Evolutionary conservation across 148 eudicot species (phyloP).

Genomic region (Polygonum aviculare): DNA sequence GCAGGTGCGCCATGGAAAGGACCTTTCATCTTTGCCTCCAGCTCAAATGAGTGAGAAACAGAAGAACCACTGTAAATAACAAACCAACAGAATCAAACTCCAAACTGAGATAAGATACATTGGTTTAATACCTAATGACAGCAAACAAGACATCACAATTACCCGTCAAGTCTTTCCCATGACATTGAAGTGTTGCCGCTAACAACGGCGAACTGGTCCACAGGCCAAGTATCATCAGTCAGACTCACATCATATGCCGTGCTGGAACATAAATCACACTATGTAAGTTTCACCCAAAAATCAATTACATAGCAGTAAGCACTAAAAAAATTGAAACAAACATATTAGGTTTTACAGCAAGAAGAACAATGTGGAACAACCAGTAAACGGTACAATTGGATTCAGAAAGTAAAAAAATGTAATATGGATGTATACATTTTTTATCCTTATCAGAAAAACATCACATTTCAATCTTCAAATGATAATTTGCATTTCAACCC

Average conservation of each 20-base stretch:
- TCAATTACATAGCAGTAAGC: not conserved
- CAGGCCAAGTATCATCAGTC: slow-evolving; percentile 12
- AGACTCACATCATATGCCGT: slow-evolving; percentile 12
- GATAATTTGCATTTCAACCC: not conserved
- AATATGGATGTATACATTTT: not conserved
- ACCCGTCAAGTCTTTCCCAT: slow-evolving; percentile 12
- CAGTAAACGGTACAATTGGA: not conserved
- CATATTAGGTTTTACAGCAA: not conserved
- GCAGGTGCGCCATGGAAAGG: slow-evolving; percentile 12
- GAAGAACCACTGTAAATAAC: slow-evolving; percentile 1
- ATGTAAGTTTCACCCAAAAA: not conserved
- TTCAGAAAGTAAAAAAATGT: not conserved
- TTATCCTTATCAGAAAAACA: not conserved
- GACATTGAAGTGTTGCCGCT: slow-evolving; percentile 12
- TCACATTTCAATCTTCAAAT: not conserved
- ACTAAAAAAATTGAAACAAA: not conserved
- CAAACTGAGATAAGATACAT: not conserved
- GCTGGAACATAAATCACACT: not conserved
- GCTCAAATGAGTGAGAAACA: slow-evolving; percentile 11
- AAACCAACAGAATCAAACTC: not conserved
- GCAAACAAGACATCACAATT: not conserved
- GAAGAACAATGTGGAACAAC: not conserved
- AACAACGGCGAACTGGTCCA: slow-evolving; percentile 1
- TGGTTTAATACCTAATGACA: not conserved
- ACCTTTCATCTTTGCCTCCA: slow-evolving; percentile 9